Conservation (phyloP, 2,329 filamentous ascomycete species). For the Nemania diffusa region DNA sequence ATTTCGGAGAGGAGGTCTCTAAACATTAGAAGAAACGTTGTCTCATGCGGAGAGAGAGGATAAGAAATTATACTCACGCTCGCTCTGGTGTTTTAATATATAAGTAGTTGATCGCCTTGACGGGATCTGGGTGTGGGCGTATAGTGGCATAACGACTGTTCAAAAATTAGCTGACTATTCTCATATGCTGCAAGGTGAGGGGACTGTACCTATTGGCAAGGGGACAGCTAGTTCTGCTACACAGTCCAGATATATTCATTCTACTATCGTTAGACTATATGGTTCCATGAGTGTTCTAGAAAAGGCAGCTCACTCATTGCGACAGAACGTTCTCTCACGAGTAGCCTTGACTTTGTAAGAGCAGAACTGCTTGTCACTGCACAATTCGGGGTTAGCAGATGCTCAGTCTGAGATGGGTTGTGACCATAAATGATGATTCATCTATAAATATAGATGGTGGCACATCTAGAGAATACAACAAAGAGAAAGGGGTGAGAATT, state of each 20-base stretch:
- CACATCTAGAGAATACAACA: neutral
- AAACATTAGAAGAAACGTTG: neutral
- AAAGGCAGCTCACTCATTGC: slow-evolving; percentile 71
- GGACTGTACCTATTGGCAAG: slow-evolving; percentile 46
- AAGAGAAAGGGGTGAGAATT: neutral
- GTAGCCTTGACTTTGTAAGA: slow-evolving; percentile 68
- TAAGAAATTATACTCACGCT: slow-evolving; percentile 29
- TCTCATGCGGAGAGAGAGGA: neutral
- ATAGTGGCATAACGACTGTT: slow-evolving; percentile 38
- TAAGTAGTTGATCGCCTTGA: slow-evolving; percentile 84
- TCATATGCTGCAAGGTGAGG: neutral
- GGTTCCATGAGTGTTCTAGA: neutral
- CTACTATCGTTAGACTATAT: slow-evolving; percentile 26
- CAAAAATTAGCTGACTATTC: slow-evolving; percentile 11
- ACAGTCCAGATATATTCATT: slow-evolving; percentile 75
- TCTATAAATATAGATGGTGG: neutral
- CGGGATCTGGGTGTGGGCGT: slow-evolving; percentile 58
- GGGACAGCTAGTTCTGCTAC: slow-evolving; percentile 67
- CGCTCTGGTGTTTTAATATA: slow-evolving; percentile 94
- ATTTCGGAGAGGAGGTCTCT: neutral
- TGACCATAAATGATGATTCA: neutral
- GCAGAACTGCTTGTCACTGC: slow-evolving; percentile 81
- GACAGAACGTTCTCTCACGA: slow-evolving; percentile 91
- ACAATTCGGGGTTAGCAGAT: slow-evolving; percentile 18
- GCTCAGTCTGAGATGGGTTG: neutral